Evolutionary conservation across 257 asterid genomes (phyloP), one percentile per base, ranked within the genome.

Genomic region (Solanum habrochaites): DNA sequence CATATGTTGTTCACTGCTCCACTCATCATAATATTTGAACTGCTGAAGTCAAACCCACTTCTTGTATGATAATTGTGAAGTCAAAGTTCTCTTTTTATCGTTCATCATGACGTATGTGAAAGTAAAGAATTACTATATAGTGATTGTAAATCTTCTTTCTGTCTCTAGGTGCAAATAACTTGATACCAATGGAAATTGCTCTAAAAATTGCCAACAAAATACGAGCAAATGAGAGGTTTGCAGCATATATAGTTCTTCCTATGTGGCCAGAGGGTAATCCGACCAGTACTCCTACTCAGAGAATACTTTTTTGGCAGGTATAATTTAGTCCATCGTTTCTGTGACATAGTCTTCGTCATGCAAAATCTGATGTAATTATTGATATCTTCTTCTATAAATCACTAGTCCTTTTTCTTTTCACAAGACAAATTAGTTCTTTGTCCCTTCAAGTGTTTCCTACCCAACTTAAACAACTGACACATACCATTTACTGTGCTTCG

Each of bases 181-280:
- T 96, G 88, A 95, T 96, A 81, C 99, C 99, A 25, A 95, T 95
- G 97, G 99, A 96, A 92, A 93, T 96, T 75, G 99, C 98, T 70
- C 93, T 96, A 9, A 96, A 96, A 89, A 92, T 96, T 87, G 98
- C 96, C 70, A 90, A 92, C 62, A 96, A 96, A 87, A 96, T 96
- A 85, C 86, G 90, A 86, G 94, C 95, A 67, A 83, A 89, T 23
- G 98, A 96, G 92, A 92, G 98, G 86, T 96, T 95, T 85, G 88
- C 96, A 7, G 98, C 87, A 11, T 95, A 96, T 86, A 92, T 96
- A 83, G 93, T 96, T 21, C 88, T 96, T 89, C 98, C 98, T 13
- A 96, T 96, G 98, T 96, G 98, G 98, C 98, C 98, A 1, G 98
- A 96, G 90, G 98, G 98, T 71, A 94, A 85, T 88, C 98, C 98